A percentile compares a stretch with the other conserved stretches of the same genome.
Evolutionary conservation across 768 basidiomycete genomes (phyloP).

Genomic region (Porpolomopsis calyptriformis): DNA sequence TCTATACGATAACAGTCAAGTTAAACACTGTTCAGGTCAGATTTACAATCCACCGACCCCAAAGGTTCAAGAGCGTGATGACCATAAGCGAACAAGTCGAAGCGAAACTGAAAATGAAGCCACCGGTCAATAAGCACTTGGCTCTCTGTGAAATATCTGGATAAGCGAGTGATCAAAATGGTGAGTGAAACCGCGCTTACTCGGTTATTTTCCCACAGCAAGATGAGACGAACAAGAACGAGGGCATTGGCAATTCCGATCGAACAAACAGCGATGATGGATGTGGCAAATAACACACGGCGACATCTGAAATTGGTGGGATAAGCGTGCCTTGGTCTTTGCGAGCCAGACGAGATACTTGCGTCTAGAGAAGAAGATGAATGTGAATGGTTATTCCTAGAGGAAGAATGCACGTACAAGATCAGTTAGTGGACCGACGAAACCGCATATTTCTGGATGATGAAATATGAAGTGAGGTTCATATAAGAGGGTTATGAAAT

Average conservation of each 20-base stretch:
- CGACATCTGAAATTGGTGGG: slow-evolving; percentile 18
- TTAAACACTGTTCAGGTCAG: background rate
- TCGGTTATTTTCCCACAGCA: slow-evolving; percentile 26
- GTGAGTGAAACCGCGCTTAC: background rate
- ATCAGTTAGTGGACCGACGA: background rate
- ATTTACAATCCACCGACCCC: slow-evolving; percentile 14
- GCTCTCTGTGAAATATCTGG: background rate
- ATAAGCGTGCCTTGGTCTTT: background rate
- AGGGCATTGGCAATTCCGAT: slow-evolving; percentile 21
- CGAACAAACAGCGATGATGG: slow-evolving; percentile 19
- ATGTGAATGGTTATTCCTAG: background rate
- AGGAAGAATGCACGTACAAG: background rate
- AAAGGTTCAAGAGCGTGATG: slow-evolving; percentile 14
- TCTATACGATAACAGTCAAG: slow-evolving; percentile 13
- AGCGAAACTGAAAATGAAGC: slow-evolving; percentile 19
- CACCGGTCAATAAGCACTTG: slow-evolving; percentile 10
- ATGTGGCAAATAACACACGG: slow-evolving; percentile 14
- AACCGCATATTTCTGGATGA: slow-evolving; percentile 2
- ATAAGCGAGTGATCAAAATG: background rate
- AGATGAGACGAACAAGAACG: slow-evolving; percentile 25
- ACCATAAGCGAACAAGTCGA: slow-evolving; percentile 17
- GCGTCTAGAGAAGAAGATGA: background rate
- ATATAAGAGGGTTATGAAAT: background rate
- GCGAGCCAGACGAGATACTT: background rate
- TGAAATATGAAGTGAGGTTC: background rate